These are phyloP conservation scores for Cylindrodendrum hubeiense DNA, from an alignment of 2,329 filamentous ascomycete genomes.

Conservation along the genomic window DNA sequence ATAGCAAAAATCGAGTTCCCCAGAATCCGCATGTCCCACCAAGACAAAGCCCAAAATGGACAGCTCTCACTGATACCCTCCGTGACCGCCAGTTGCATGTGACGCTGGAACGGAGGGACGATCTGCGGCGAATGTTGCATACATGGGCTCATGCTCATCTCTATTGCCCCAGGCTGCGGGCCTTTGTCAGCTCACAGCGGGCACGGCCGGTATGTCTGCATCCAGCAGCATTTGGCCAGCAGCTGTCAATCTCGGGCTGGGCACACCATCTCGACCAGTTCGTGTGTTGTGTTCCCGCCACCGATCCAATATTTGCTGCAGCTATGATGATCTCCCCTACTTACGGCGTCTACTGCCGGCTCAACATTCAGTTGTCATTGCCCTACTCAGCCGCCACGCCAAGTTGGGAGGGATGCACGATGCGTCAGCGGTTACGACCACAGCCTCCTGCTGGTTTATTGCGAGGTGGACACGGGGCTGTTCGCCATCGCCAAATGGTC, in stretches of 20 bases:
- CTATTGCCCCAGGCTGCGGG: not conserved
- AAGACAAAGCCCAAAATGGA: not conserved
- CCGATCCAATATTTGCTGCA: constrained; percentile 14
- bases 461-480: not conserved
- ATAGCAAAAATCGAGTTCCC: not conserved
- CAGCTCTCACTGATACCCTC: not conserved
- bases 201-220: not conserved
- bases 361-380: constrained; percentile 5
- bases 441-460: constrained; percentile 8
- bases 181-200: constrained; percentile 15
- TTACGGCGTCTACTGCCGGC: not conserved
- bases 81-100: constrained; percentile 18
- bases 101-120: constrained; percentile 3
- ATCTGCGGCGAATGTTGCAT: constrained; percentile 1
- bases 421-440: constrained; percentile 24
- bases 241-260: not conserved
- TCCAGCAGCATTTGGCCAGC: not conserved
- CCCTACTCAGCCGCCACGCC: constrained; percentile 1
- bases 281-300: not conserved
- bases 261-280: not conserved
- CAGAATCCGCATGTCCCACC: not conserved
- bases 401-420: constrained; percentile 5
- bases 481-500: not conserved
- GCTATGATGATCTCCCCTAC: constrained; percentile 10
- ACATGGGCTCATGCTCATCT: constrained; percentile 19